These are phyloP conservation scores for Talaromyces sp. DNA, from an alignment of 2,329 filamentous ascomycete genomes.

Conservation along the genomic window DNA sequence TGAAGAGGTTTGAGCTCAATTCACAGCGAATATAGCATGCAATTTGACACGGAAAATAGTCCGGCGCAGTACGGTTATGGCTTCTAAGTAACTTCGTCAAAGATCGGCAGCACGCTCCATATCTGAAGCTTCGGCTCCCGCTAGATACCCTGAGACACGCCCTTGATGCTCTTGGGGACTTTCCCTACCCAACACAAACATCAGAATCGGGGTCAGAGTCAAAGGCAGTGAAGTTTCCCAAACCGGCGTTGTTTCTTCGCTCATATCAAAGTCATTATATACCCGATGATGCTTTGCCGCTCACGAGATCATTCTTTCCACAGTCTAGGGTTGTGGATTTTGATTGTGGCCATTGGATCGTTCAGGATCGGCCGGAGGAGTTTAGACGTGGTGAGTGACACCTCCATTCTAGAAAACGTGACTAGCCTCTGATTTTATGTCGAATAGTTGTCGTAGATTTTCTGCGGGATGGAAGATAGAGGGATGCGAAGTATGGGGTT, in stretches of 20 bases:
- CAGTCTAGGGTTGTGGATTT: not conserved
- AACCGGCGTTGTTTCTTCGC: not conserved
- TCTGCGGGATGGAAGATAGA: not conserved
- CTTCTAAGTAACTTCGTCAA: constrained; percentile 4
- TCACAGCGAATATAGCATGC: not conserved
- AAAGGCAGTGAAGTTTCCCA: not conserved
- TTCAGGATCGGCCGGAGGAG: constrained; percentile 1
- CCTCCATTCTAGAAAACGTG: no score
- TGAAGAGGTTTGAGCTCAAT: not conserved
- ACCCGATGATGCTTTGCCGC: not conserved
- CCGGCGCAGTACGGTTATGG: not conserved
- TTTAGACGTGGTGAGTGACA: constrained; percentile 3
- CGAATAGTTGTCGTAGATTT: not conserved
- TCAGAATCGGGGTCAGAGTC: not conserved
- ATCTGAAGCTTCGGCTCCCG: not conserved
- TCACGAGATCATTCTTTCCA: not conserved
- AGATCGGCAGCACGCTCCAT: not conserved
- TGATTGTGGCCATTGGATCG: constrained; percentile 6
- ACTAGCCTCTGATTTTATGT: not conserved
- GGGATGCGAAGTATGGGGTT: not conserved
- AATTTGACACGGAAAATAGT: not conserved
- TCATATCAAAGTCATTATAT: not conserved
- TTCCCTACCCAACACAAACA: not conserved
- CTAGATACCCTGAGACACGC: not conserved
- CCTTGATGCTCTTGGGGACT: not conserved